Conservation (phyloP, 495 filamentous ascomycete genomes). For the Pyrenula massariospora region DNA sequence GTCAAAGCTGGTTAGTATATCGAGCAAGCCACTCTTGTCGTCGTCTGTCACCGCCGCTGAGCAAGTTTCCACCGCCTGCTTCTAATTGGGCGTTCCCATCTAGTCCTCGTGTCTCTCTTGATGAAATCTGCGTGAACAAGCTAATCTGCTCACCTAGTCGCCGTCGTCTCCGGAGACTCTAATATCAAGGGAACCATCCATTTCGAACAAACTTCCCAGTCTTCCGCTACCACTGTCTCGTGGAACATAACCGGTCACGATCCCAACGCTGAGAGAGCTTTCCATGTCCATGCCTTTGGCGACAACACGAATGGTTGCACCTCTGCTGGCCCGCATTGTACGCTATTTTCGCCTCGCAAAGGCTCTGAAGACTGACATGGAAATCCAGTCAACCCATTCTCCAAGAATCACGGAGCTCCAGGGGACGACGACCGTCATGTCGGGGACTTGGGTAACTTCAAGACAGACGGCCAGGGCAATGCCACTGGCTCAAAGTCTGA, state of each 20-base stretch:
- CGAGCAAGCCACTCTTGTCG: neutral
- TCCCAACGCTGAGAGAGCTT: slow-evolving; percentile 87
- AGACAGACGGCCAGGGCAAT: slow-evolving; percentile 85
- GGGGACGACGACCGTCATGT: slow-evolving; percentile 76
- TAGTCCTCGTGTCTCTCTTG: too few species aligned
- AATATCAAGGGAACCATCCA: slow-evolving; percentile 83
- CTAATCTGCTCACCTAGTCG: slow-evolving; percentile 43
- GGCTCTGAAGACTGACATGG: neutral
- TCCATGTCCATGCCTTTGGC: slow-evolving; percentile 97
- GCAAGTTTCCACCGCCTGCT: neutral
- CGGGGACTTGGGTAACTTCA: slow-evolving; percentile 93
- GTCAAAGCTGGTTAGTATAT: slow-evolving; percentile 80
- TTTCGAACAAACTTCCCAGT: slow-evolving; percentile 85
- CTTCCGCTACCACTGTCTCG: slow-evolving; percentile 66
- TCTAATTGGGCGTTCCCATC: too few species aligned
- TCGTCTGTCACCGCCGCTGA: too few species aligned
- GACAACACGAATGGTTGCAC: slow-evolving; percentile 99
- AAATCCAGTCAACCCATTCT: slow-evolving; percentile 76
- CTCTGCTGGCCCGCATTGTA: slow-evolving; percentile 92
- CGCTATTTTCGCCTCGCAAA: too few species aligned
- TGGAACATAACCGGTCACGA: slow-evolving; percentile 92
- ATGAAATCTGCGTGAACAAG: neutral
- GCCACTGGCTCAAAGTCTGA: slow-evolving; percentile 65
- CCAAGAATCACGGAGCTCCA: slow-evolving; percentile 85
- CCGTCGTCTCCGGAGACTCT: slow-evolving; percentile 92